Base-by-base conservation (phyloP, 2,329 filamentous ascomycete species). In the Gnomoniopsis smithogilvyi region DNA sequence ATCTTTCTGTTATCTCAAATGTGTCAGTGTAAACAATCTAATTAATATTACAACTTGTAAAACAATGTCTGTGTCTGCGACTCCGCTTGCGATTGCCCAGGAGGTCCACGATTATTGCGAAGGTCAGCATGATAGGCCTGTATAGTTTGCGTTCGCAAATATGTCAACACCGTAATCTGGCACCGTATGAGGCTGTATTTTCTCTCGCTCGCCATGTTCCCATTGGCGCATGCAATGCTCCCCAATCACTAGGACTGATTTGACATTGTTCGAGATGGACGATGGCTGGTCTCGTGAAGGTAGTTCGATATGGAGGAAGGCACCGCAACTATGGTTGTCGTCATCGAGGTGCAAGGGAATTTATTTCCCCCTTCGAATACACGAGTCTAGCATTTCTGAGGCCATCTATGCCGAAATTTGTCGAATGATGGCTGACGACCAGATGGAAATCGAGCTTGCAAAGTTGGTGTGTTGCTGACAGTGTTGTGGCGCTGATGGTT, bases 1-100 rank as follows among this genome's bases (percentile, higher is more conserved):
- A 99, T 99, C 80, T 99, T 99, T 70, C 95, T 99, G 77, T 69
- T 67, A 60, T 71, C 30, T 46, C 49, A 57, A 36, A 57, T 17
- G 58, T 48, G 67, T 72, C 64, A 71, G 60, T 56, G 38, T 53
- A 48, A 17, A 30, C 51, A n/a, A 15, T 21, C 53, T 17, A 46
- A 15, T 30, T 14, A 30, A 66, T 52, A 45, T 14, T 26, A 21
- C 41, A 43, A 7, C 12, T 50, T 47, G 45, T 33, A 52, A 56
- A n/a, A 59, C 51, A 34, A 49, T 26, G 33, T 36, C 17, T 26
- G 34, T 51, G 41, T 62, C 51, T 62, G 54, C 45, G 43, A 51
- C 48, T 54, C 46, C 36, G 53, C 47, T 36, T 54, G 55, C 3
- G 48, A 6, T 47, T 26, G 43, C n/a, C 21, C 19, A 14, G 21